Conservation (phyloP, 495 filamentous ascomycete genomes). For the Aspergillus kassunensis region DNA sequence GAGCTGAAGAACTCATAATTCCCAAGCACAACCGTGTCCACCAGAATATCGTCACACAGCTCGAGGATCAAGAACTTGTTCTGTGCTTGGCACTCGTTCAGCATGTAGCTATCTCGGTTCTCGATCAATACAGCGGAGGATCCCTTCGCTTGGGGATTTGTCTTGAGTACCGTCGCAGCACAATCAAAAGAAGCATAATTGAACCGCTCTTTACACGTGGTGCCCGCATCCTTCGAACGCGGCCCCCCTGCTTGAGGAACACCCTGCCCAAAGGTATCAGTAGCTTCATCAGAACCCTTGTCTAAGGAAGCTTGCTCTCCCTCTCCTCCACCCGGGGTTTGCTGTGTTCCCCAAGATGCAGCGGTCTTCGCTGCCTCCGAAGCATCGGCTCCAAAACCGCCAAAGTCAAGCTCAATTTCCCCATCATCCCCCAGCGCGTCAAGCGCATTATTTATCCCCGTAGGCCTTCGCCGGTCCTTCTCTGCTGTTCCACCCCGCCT, state of each 20-base stretch:
- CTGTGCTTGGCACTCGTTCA: conserved; percentile 78
- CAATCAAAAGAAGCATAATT: conserved; percentile 98
- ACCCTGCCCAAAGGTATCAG: conserved; percentile 26
- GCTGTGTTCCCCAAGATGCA: conserved; percentile 31
- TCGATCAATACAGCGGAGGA: conserved; percentile 84
- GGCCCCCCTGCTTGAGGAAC: conserved; percentile 39
- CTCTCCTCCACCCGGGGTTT: conserved; percentile 21
- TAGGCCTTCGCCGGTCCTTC: conserved; percentile 45
- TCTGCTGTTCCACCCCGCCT: conserved; percentile 34
- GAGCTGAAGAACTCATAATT: conserved; percentile 99
- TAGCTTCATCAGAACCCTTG: conserved; percentile 3
- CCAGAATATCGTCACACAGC: conserved; percentile 83
- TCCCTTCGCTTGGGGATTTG: conserved; percentile 76
- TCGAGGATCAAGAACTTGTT: conserved; percentile 96
- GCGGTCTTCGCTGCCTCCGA: conserved; percentile 31
- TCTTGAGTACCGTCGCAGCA: conserved; percentile 89
- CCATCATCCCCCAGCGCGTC: conserved; percentile 80
- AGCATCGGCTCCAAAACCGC: conserved; percentile 54
- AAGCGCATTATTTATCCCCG: conserved; percentile 58
- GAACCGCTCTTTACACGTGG: conserved; percentile 90
- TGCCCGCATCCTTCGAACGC: conserved; percentile 87
- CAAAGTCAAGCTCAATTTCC: conserved; percentile 89
- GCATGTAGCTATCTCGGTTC: conserved; percentile 98
- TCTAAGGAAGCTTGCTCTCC: conserved; percentile 7
- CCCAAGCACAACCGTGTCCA: conserved; percentile 92